Conservation (phyloP, 768 basidiomycete species). For the Suillus plorans region DNA sequence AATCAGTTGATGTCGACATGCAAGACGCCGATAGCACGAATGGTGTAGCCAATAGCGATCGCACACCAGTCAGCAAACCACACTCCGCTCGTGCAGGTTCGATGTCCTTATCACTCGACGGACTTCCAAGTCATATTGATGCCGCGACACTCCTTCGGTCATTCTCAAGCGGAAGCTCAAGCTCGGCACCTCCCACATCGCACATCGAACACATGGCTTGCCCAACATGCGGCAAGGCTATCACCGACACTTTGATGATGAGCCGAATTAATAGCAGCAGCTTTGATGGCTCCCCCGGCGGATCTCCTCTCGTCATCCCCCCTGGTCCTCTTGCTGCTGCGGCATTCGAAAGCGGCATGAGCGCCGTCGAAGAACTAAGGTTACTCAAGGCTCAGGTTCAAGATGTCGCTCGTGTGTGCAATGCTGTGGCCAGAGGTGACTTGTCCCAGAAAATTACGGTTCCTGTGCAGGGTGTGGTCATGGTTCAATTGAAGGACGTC, state of each 20-base stretch:
- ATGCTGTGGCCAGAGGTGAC: slow-evolving; percentile 76
- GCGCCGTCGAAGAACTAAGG: slow-evolving; percentile 74
- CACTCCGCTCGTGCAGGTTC: slow-evolving; percentile 32
- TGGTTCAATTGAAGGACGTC: slow-evolving; percentile 79
- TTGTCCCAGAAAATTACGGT: slow-evolving; percentile 79
- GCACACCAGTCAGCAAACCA: slow-evolving; percentile 20
- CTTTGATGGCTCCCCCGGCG: slow-evolving; percentile 28
- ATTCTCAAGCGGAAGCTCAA: slow-evolving; percentile 29
- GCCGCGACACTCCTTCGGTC: slow-evolving; percentile 32
- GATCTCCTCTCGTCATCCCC: slow-evolving; percentile 46
- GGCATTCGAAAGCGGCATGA: slow-evolving; percentile 59
- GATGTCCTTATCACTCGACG: slow-evolving; percentile 54
- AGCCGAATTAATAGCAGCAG: slow-evolving; percentile 21
- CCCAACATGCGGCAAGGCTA: slow-evolving; percentile 54
- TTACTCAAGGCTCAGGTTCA: slow-evolving; percentile 84
- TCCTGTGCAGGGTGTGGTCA: slow-evolving; percentile 73
- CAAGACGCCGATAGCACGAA: slow-evolving; percentile 23
- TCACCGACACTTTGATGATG: slow-evolving; percentile 45
- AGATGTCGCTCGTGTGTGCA: slow-evolving; percentile 77
- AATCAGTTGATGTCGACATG: slow-evolving; percentile 29
- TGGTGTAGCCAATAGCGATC: slow-evolving; percentile 26
- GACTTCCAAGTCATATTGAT: slow-evolving; percentile 41
- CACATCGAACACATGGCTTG: slow-evolving; percentile 43
- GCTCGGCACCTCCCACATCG: slow-evolving; percentile 47
- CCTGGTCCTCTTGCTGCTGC: slow-evolving; percentile 57